Conservation (phyloP, 2,329 filamentous ascomycete genomes). For the Colletotrichum shisoi region DNA sequence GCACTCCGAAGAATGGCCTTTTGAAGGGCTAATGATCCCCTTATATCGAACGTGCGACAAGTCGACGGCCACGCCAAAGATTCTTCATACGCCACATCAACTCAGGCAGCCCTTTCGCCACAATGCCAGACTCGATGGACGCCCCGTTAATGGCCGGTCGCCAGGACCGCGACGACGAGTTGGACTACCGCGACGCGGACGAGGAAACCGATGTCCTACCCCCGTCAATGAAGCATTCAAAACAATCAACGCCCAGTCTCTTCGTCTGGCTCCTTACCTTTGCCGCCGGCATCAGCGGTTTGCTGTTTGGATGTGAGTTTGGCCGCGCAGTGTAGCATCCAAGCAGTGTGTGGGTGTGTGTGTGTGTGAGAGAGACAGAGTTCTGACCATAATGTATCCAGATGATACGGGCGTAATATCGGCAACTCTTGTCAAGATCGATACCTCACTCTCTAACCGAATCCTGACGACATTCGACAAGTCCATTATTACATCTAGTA, state of each 20-base stretch:
- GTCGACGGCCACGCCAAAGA: constrained; percentile 1
- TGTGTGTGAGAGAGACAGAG: background rate
- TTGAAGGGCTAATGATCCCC: constrained; percentile 24
- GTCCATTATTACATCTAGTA: constrained; percentile 74
- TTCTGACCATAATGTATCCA: constrained; percentile 43
- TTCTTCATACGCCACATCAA: background rate
- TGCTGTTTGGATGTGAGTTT: constrained; percentile 71
- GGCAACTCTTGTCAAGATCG: constrained; percentile 71
- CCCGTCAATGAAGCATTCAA: constrained; percentile 37
- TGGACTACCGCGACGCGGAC: constrained; percentile 42
- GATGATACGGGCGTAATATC: constrained; percentile 75
- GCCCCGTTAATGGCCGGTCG: constrained; percentile 37
- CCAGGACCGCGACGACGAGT: constrained; percentile 45
- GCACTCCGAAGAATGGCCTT: constrained; percentile 30
- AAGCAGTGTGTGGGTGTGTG: background rate
- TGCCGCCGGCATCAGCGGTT: constrained; percentile 71
- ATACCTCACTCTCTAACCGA: constrained; percentile 64
- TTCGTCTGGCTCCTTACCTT: constrained; percentile 70
- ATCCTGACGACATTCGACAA: constrained; percentile 70
- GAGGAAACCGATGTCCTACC: constrained; percentile 43
- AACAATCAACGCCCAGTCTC: constrained; percentile 49
- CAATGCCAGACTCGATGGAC: constrained; percentile 37
- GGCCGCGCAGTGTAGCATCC: background rate
- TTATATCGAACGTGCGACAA: constrained; percentile 16
- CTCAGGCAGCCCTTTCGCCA: constrained; percentile 12